These are phyloP conservation scores for Magnaporthales sp. DNA, from an alignment of 2,329 filamentous ascomycete species.

Conservation along the genomic window DNA sequence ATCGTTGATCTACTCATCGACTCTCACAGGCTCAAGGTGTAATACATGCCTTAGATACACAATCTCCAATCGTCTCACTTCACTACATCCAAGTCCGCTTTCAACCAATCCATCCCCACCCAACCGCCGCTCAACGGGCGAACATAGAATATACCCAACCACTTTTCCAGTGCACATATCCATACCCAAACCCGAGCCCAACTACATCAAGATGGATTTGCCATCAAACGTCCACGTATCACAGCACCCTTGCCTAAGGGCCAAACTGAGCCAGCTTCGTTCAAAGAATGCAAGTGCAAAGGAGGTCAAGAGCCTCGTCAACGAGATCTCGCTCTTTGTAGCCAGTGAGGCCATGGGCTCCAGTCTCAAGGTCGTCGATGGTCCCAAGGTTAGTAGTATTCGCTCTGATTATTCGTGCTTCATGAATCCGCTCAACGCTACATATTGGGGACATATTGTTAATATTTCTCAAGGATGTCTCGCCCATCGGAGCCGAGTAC, in stretches of 20 bases:
- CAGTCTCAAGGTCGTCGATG: constrained; percentile 46
- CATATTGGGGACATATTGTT: not conserved
- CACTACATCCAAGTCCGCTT: not conserved
- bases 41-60: not conserved
- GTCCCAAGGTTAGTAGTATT: constrained; percentile 49
- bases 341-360: constrained; percentile 70
- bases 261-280: constrained; percentile 84
- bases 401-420: not conserved
- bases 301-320: constrained; percentile 72
- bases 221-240: constrained; percentile 68
- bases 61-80: not conserved
- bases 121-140: not conserved
- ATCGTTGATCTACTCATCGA: not conserved
- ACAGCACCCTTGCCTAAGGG: constrained; percentile 73
- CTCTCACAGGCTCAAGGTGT: not conserved
- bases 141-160: not conserved
- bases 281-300: constrained; percentile 60
- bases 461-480: not conserved
- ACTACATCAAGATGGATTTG: constrained; percentile 17
- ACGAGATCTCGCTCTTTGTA: constrained; percentile 79
- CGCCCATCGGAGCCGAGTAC: constrained; percentile 72
- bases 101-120: not conserved
- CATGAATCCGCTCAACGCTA: no score
- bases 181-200: not conserved
- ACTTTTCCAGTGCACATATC: no score